Evolutionary conservation across 352 stramenopile species (phyloP), one percentile per base, ranked within the genome.

Genomic region (Globisporangium paddicum): DNA sequence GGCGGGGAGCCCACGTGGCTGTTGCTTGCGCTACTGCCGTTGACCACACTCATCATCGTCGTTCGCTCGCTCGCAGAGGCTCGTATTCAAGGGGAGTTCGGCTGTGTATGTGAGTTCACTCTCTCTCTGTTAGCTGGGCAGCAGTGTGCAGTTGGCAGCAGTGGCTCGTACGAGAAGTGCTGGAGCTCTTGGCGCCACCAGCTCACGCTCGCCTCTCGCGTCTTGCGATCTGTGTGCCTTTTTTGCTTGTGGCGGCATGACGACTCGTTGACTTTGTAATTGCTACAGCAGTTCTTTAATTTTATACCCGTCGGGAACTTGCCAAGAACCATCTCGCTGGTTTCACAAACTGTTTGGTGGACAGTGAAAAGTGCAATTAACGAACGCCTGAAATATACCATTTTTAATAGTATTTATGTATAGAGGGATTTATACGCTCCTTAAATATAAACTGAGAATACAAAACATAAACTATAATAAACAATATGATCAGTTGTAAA

Each of bases 21-120:
- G 58, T 42, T 65, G 63, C 62, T 65, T 19, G 28, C 35, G 63
- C 63, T 61, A 32, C 52, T 65, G 62, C 63, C 63, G 63, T 69
- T 55, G 63, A 69, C 63, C 59, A 67, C 63, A 64, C 63, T 69
- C 63, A 63, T 66, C 57, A 35, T 40, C 51, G 34, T 25, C 38
- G n/a, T 19, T 19, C n/a, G 5, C 44, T 58, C 25, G 30, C 5
- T 47, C 19, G 30, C 0, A 18, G 23, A 25, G 14, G 38, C 38
- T 44, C 38, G 38, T 44, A 21, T 19, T 2, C 19, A 41, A 13
- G 35, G 35, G 35, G 14, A n/a, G n/a, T n/a, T 14, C 11, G 16
- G 35, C 10, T 14, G 38, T 21, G 38, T 21, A 18, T 44, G 38
- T 21, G 38, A 10, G 14, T 19, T 18, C 38, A 21, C 38, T 41